Evolutionary conservation across 768 basidiomycete genomes (phyloP).

Genomic region (Auricularia heimuer): DNA sequence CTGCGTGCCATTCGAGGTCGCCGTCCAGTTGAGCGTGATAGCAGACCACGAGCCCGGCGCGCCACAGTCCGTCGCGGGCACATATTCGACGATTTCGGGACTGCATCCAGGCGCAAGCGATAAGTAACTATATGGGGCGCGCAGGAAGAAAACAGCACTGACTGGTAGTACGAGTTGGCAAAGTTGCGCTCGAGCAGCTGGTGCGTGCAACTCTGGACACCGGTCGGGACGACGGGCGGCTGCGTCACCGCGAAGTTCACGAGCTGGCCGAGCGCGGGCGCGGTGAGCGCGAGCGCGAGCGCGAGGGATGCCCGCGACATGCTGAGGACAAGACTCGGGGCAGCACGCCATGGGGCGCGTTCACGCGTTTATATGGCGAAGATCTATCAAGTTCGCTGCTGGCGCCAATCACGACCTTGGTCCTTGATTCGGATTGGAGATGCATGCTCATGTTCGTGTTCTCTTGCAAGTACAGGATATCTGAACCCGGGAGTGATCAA

Average conservation of each 20-base stretch:
- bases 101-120: constrained; percentile 21
- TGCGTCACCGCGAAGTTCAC: constrained; percentile 65
- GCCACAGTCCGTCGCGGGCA: constrained; percentile 64
- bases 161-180: constrained; percentile 62
- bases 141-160: constrained; percentile 15
- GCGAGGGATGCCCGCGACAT: neutral
- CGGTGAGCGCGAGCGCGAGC: neutral
- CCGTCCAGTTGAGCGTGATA: constrained; percentile 66
- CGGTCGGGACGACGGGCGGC: constrained; percentile 56
- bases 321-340: neutral
- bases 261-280: constrained; percentile 17
- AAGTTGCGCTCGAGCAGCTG: constrained; percentile 64
- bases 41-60: constrained; percentile 62
- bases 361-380: no score
- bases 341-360: neutral
- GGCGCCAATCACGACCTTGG: no score
- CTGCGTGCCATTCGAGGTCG: constrained; percentile 50
- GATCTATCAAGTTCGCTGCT: no score
- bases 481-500: no score
- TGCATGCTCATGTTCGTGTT: no score
- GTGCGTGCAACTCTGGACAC: constrained; percentile 52
- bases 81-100: constrained; percentile 52
- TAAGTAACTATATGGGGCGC: no score
- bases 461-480: no score
- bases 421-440: no score